Percentiles rank a stretch among this genome's conserved stretches.
These are phyloP conservation scores for Talaromyces proteolyticus DNA, from an alignment of 495 filamentous ascomycete species.

Conservation along the genomic window DNA sequence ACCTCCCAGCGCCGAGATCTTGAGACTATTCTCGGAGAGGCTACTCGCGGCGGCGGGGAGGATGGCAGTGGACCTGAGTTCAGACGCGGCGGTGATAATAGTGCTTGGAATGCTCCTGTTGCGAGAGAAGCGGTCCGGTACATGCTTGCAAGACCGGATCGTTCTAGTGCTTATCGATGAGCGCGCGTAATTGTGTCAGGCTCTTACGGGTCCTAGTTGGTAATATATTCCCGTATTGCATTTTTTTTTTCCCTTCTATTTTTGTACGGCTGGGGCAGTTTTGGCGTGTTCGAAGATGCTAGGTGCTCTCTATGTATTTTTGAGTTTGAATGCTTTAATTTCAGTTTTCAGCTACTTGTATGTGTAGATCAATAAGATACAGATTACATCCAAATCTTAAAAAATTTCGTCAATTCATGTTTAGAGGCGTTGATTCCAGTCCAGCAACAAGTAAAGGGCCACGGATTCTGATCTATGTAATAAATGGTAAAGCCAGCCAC, in stretches of 20 bases:
- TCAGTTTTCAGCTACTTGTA: neutral
- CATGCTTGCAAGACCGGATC: conserved; percentile 42
- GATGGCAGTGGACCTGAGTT: conserved; percentile 54
- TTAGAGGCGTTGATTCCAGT: no score
- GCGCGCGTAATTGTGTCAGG: no score
- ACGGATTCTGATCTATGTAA: no score
- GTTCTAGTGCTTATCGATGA: conserved; percentile 7
- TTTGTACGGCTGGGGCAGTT: conserved; percentile 4
- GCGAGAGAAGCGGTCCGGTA: conserved; percentile 43
- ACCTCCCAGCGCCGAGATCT: conserved; percentile 84
- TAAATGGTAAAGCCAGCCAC: no score
- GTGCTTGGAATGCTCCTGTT: conserved; percentile 48
- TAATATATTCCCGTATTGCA: no score
- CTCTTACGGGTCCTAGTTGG: no score
- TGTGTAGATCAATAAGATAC: neutral
- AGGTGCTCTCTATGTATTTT: neutral
- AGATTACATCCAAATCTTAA: neutral
- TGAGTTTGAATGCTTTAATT: neutral
- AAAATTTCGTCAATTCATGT: neutral
- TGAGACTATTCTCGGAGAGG: conserved; percentile 84
- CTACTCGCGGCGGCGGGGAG: conserved; percentile 60
- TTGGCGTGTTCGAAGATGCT: neutral
- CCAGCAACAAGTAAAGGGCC: no score
- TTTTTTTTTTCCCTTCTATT: conserved; percentile 10
- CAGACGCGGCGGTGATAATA: conserved; percentile 44